phyloP scores from a whole-genome alignment of 495 filamentous ascomycete genomes.

The Astrocystis sublimbata region DNA sequence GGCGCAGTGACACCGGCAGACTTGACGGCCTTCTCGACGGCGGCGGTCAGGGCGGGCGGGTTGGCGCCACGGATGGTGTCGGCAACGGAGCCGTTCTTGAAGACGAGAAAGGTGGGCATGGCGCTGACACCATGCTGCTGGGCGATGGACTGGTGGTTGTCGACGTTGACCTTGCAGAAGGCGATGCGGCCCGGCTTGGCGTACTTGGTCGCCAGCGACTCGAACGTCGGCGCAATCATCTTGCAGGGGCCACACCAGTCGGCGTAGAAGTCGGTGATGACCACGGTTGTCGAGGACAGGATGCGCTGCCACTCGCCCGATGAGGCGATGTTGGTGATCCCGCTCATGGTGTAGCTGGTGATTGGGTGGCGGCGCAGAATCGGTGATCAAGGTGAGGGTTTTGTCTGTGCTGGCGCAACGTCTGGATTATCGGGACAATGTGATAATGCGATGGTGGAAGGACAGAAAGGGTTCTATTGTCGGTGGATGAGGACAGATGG shows the following conservation, averaged over 20 bases:
- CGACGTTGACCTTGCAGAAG: constrained; percentile 65
- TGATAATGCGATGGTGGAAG: too few species aligned
- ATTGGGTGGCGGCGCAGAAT: too few species aligned
- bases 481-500: constrained; percentile 13
- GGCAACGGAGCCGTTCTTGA: constrained; percentile 71
- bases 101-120: constrained; percentile 87
- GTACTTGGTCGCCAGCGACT: constrained; percentile 56
- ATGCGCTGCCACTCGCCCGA: constrained; percentile 46
- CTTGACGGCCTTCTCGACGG: constrained; percentile 72
- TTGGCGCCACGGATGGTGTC: constrained; percentile 80
- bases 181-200: constrained; percentile 54
- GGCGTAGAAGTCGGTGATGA: constrained; percentile 59
- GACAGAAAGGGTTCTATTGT: too few species aligned
- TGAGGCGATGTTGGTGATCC: constrained; percentile 40
- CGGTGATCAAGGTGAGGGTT: too few species aligned
- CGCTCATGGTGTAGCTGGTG: constrained; percentile 26
- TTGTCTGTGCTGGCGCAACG: too few species aligned
- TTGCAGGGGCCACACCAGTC: constrained; percentile 75
- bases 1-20: constrained; percentile 48
- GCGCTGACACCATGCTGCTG: constrained; percentile 56
- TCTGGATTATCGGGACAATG: too few species aligned
- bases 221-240: constrained; percentile 66
- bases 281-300: constrained; percentile 42
- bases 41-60: constrained; percentile 67
- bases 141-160: constrained; percentile 57